These are phyloP conservation scores for Botryotinia globosa DNA, from an alignment of 2,329 filamentous ascomycete genomes.

Conservation along the genomic window DNA sequence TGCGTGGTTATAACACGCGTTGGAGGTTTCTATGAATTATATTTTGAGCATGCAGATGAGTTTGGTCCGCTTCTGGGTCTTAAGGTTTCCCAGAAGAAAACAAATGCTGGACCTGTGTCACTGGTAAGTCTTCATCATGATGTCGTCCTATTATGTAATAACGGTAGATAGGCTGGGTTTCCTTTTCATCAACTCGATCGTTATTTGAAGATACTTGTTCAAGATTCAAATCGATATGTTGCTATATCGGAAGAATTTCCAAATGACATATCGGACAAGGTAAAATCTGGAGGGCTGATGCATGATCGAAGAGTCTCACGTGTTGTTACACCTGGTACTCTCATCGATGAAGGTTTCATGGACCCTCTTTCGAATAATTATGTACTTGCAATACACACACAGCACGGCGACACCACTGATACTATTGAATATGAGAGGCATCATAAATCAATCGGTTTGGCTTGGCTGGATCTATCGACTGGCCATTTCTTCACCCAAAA, in stretches of 20 bases:
- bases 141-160: background rate
- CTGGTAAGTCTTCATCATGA: constrained; percentile 61
- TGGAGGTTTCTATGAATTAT: constrained; percentile 95
- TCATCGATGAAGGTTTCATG: constrained; percentile 98
- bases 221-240: constrained; percentile 86
- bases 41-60: constrained; percentile 92
- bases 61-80: constrained; percentile 82
- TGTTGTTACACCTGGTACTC: constrained; percentile 88
- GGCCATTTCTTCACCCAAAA: constrained; percentile 88
- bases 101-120: constrained; percentile 72
- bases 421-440: background rate
- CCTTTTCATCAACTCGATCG: constrained; percentile 90
- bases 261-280: constrained; percentile 65
- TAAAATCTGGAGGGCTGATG: constrained; percentile 73
- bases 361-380: constrained; percentile 94
- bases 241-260: constrained; percentile 92
- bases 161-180: constrained; percentile 69
- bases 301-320: constrained; percentile 83
- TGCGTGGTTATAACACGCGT: constrained; percentile 91
- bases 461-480: constrained; percentile 94
- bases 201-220: constrained; percentile 87
- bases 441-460: constrained; percentile 63
- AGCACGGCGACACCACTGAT: constrained; percentile 30
- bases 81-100: constrained; percentile 79
- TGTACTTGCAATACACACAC: constrained; percentile 73